Conservation (phyloP, 345 rosid genomes). For the Gossypium arboreum region DNA sequence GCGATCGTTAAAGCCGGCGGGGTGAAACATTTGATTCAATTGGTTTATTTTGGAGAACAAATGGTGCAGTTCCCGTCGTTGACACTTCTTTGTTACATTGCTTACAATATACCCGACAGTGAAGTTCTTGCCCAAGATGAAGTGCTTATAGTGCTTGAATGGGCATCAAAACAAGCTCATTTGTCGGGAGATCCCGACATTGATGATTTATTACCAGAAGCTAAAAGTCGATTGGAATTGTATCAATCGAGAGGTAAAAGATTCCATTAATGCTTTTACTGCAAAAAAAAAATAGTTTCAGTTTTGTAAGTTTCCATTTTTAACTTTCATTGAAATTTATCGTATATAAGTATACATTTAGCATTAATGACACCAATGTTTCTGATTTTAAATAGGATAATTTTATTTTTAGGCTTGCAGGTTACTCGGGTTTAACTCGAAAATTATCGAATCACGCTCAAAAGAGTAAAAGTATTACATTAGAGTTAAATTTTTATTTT, state of each 20-base stretch:
- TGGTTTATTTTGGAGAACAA: constrained; percentile 63
- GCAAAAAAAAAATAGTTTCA: background rate
- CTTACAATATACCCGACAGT: constrained; percentile 52
- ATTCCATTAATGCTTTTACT: constrained; percentile 29
- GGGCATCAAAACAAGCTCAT: constrained; percentile 71
- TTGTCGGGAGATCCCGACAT: constrained; percentile 38
- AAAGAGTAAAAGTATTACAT: too few relatives aligned
- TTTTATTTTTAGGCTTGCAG: too few relatives aligned
- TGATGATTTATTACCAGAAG: constrained; percentile 51
- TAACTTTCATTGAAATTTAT: background rate
- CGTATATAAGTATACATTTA: background rate
- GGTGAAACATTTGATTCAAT: constrained; percentile 49
- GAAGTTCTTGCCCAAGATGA: constrained; percentile 70
- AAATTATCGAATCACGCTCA: background rate
- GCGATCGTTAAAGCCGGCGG: constrained; percentile 52
- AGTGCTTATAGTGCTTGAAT: constrained; percentile 61
- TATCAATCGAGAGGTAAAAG: constrained; percentile 74
- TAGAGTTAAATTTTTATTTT: too few relatives aligned
- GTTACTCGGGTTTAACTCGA: background rate
- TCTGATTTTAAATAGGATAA: too few relatives aligned
- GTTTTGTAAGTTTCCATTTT: background rate
- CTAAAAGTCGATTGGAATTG: constrained; percentile 61
- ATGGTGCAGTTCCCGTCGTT: constrained; percentile 58
- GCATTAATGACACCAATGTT: background rate
- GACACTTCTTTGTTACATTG: constrained; percentile 45